These are phyloP conservation scores for Populus pruinosa DNA, from an alignment of 345 rosid species.

Conservation along the genomic window DNA sequence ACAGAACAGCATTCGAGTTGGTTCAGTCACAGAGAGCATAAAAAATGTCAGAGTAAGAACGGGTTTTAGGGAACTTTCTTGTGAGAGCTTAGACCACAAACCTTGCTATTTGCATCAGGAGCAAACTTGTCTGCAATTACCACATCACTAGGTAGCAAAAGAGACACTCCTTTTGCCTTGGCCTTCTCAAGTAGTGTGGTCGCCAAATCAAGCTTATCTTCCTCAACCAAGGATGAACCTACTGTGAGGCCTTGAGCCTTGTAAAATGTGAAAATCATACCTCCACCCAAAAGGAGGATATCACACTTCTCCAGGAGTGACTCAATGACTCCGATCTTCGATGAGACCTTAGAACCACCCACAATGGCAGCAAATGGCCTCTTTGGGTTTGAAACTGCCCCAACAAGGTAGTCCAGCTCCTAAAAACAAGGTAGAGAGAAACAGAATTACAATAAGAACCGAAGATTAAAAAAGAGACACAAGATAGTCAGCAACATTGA, in stretches of 20 bases:
- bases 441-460: background rate
- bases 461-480: background rate
- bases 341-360: constrained; percentile 91
- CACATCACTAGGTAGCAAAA: constrained; percentile 80
- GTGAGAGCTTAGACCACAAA: constrained; percentile 21
- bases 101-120: constrained; percentile 88
- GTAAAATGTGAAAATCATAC: constrained; percentile 97
- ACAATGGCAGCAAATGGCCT: constrained; percentile 95
- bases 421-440: constrained; percentile 21
- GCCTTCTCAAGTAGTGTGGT: constrained; percentile 81
- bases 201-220: constrained; percentile 87
- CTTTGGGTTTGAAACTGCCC: constrained; percentile 86
- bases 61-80: background rate
- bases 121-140: constrained; percentile 91
- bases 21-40: background rate
- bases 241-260: constrained; percentile 84
- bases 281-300: constrained; percentile 87
- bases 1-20: background rate
- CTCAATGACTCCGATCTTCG: constrained; percentile 91
- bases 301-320: constrained; percentile 83
- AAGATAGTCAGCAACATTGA: background rate
- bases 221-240: constrained; percentile 92
- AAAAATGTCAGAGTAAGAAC: background rate
- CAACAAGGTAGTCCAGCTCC: constrained; percentile 97
- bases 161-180: constrained; percentile 82